Conservation (phyloP, 306 rosid species). For the Mimosa pudica region DNA sequence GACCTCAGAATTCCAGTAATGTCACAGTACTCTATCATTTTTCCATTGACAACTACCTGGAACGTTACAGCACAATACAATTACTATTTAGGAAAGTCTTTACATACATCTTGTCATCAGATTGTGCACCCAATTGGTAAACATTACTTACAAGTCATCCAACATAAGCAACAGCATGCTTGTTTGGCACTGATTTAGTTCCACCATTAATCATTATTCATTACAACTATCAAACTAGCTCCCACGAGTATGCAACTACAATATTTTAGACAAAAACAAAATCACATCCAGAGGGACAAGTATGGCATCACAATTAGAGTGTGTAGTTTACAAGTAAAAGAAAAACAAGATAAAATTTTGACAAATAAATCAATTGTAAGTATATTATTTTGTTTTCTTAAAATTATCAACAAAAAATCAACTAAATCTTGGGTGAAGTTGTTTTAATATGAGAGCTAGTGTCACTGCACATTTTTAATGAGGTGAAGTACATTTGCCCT, state of each 20-base stretch:
- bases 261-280: too few species aligned
- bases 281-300: conserved; percentile 3
- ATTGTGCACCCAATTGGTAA: background rate
- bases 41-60: conserved; percentile 86
- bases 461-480: too few species aligned
- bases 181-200: background rate
- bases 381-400: too few species aligned
- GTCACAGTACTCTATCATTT: conserved; percentile 91
- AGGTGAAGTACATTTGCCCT: too few species aligned
- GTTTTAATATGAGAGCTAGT: too few species aligned
- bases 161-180: conserved; percentile 1
- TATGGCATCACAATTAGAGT: background rate
- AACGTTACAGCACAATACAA: conserved; percentile 22
- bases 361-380: too few species aligned
- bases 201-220: background rate
- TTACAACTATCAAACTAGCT: background rate
- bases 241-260: background rate
- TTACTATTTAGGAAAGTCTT: background rate
- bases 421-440: too few species aligned
- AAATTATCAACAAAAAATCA: too few species aligned
- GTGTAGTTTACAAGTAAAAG: too few species aligned
- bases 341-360: too few species aligned
- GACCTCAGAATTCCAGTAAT: conserved; percentile 95
- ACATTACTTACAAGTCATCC: conserved; percentile 22
- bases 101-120: background rate